Evolutionary conservation across 495 filamentous ascomycete species (phyloP).

Genomic region (Tuber aestivum): DNA sequence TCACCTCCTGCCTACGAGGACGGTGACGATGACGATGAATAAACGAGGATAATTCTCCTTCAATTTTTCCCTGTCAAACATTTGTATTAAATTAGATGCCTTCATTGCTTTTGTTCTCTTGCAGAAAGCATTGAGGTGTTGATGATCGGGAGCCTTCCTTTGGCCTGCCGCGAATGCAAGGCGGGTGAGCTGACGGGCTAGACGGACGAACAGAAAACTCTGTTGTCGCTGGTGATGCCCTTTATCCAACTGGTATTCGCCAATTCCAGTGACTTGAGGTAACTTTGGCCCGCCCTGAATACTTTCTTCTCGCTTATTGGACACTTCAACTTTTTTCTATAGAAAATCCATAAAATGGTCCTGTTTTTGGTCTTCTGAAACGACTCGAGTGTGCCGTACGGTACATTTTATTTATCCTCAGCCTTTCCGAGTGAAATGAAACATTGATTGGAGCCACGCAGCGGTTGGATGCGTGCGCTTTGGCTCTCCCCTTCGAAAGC

Average conservation of each 20-base stretch:
- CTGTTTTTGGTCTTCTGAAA: not conserved
- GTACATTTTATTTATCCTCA: not conserved
- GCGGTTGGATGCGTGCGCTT: slow-evolving; percentile 23
- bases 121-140: not conserved
- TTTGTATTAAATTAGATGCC: not conserved
- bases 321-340: not conserved
- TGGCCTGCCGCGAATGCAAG: not conserved
- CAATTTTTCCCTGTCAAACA: not conserved
- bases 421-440: slow-evolving; percentile 19
- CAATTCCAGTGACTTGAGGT: not conserved
- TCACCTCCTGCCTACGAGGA: not conserved
- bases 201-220: not conserved
- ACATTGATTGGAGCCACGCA: slow-evolving; percentile 40
- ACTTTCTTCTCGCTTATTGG: not conserved
- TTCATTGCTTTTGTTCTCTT: not conserved
- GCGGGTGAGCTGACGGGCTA: not conserved
- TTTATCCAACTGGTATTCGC: not conserved
- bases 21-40: not conserved
- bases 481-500: not conserved
- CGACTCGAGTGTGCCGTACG: not conserved
- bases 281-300: not conserved
- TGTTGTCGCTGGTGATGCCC: not conserved
- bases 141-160: not conserved
- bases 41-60: not conserved
- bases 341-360: not conserved